These are phyloP conservation scores for Teratosphaeriaceae sp. DNA, from an alignment of 2,329 filamentous ascomycete genomes.

Conservation along the genomic window DNA sequence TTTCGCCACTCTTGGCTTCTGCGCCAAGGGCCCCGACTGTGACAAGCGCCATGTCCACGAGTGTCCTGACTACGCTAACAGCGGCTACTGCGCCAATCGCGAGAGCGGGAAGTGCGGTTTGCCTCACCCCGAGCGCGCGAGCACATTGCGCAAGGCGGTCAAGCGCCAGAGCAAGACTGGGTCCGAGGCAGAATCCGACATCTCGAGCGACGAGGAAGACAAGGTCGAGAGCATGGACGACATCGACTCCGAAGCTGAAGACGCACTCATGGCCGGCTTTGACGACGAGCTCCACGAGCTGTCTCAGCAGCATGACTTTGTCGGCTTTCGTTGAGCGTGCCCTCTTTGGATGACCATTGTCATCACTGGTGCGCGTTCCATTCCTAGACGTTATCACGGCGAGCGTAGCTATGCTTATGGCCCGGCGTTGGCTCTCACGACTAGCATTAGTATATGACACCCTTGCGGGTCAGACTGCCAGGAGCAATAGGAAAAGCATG, in stretches of 20 bases:
- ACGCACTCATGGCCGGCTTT: conserved; percentile 27
- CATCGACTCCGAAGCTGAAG: conserved; percentile 18
- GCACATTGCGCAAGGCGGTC: conserved; percentile 60
- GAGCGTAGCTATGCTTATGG: too few species aligned
- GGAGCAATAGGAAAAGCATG: not conserved
- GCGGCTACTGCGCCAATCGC: conserved; percentile 70
- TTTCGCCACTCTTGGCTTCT: conserved; percentile 85
- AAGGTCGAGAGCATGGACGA: conserved; percentile 58
- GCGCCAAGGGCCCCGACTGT: conserved; percentile 72
- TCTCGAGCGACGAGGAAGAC: conserved; percentile 72
- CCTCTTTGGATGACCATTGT: not conserved
- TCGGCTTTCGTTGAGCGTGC: conserved; percentile 32
- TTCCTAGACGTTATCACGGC: too few species aligned
- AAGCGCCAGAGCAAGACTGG: conserved; percentile 35
- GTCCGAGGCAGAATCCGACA: conserved; percentile 42
- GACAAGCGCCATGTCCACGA: conserved; percentile 74
- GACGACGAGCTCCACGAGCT: conserved; percentile 40
- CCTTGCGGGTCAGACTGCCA: not conserved
- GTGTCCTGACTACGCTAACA: conserved; percentile 93
- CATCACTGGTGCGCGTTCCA: not conserved
- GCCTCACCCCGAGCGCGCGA: conserved; percentile 81
- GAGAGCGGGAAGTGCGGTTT: conserved; percentile 61
- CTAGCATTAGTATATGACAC: not conserved
- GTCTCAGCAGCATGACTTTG: conserved; percentile 48
- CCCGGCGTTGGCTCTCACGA: not conserved